Evolutionary conservation across 768 basidiomycete species (phyloP).

Genomic region (Cystobasidium onofrii): DNA sequence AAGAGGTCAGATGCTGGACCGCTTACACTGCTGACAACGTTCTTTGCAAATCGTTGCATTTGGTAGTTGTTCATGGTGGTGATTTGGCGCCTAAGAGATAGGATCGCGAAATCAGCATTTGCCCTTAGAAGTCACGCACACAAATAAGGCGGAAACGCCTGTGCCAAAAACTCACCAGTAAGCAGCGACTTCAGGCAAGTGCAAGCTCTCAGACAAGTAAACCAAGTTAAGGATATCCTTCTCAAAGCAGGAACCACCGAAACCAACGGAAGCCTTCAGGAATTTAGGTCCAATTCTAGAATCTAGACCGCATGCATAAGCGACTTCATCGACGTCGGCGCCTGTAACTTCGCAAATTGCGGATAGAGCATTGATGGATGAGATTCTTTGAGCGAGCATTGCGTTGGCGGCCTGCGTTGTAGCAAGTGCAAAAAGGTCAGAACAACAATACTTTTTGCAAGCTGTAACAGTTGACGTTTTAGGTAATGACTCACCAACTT

Average conservation of each 20-base stretch:
- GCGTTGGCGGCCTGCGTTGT: slow-evolving; percentile 87
- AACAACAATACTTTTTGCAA: no score
- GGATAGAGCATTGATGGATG: slow-evolving; percentile 92
- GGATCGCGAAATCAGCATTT: background rate
- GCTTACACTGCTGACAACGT: slow-evolving; percentile 70
- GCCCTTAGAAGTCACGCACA: no score
- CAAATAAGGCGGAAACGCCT: background rate
- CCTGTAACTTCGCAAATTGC: slow-evolving; percentile 99
- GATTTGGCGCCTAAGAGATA: slow-evolving; percentile 53
- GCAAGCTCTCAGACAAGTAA: slow-evolving; percentile 86
- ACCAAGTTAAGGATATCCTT: slow-evolving; percentile 99
- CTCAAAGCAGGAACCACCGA: slow-evolving; percentile 98
- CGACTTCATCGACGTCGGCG: slow-evolving; percentile 96
- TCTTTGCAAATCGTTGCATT: slow-evolving; percentile 88
- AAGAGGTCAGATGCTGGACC: background rate
- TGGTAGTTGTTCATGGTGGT: slow-evolving; percentile 99
- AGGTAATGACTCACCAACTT: slow-evolving; percentile 57
- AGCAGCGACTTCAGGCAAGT: slow-evolving; percentile 90
- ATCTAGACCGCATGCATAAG: slow-evolving; percentile 86
- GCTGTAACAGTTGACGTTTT: no score
- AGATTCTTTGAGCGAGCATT: slow-evolving; percentile 98
- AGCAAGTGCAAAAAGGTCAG: no score
- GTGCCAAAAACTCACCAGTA: slow-evolving; percentile 63
- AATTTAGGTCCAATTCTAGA: slow-evolving; percentile 89
- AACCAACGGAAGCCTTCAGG: slow-evolving; percentile 88